These are phyloP conservation scores for Citrus sinensis DNA, from an alignment of 345 rosid genomes.

Conservation along the genomic window DNA sequence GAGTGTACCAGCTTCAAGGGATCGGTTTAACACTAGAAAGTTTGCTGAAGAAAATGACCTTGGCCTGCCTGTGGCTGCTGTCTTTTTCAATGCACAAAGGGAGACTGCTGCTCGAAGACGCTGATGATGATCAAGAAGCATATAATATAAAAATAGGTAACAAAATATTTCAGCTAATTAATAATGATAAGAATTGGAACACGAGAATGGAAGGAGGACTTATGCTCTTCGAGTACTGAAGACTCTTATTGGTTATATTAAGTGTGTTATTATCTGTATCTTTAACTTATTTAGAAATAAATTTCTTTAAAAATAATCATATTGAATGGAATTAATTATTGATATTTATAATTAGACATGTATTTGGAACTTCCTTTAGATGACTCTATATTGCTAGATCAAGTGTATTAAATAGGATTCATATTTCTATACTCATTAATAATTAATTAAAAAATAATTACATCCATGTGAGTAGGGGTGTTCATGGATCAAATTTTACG, in stretches of 20 bases:
- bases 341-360: too few species aligned
- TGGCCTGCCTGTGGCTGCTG: slow-evolving; percentile 82
- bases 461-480: too few species aligned
- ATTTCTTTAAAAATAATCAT: neutral
- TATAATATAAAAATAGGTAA: neutral
- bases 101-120: slow-evolving; percentile 95
- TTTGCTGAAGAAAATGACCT: slow-evolving; percentile 79
- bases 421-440: too few species aligned
- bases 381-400: too few species aligned
- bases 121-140: slow-evolving; percentile 15
- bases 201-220: too few species aligned
- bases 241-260: neutral
- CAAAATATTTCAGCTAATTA: neutral
- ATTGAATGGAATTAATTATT: too few species aligned
- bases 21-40: slow-evolving; percentile 58
- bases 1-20: slow-evolving; percentile 55
- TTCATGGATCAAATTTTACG: too few species aligned
- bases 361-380: too few species aligned
- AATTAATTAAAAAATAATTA: too few species aligned
- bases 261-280: neutral
- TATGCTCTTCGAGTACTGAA: too few species aligned
- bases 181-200: neutral
- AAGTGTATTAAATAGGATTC: too few species aligned
- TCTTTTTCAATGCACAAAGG: slow-evolving; percentile 87
- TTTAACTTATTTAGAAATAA: neutral